Base-by-base conservation (phyloP, 2,329 filamentous ascomycete genomes). In the Fusarium sp. region DNA sequence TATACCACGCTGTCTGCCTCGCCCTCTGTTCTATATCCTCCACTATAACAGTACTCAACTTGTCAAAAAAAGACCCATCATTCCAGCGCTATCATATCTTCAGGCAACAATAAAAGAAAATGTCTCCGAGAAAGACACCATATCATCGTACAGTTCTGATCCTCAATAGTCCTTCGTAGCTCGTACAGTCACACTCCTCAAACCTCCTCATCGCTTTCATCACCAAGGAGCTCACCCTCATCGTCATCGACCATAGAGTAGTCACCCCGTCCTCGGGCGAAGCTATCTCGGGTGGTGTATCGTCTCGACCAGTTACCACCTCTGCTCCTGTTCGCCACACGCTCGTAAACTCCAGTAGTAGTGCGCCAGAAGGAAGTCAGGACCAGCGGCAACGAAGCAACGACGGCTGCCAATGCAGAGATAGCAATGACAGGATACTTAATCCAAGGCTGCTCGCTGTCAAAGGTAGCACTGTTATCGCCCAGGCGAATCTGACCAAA, bases 401-500 rank as follows among this genome's bases (percentile, higher is more conserved):
- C 81, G 9, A 90, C 82, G 2, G 90, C 89, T 4, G 87, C 88
- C 4, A 86, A 75, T 0, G 89, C 91, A 26, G 91, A 89, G 10
- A 92, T 81, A 18, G 87, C 88, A 50, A 93, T 88, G 53, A 98
- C 89, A 4, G 95, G 94, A 72, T 95, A 93, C 74, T 89, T 90
- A 76, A 99, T 86, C 84, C 92, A 92, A 2, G 91, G 88, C 44
- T 90, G 88, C 53, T 97, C 91, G 67, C 87, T 86, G 75, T 94
- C 89, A 66, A 94, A 78, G 23, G 75, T 78, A 62, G 75, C 74
- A 54, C 75, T 76, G 71, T 81, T 80, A 69, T 97, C 96, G 57
- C 96, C 96, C 15, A 99, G 88, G 23, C 93, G 88, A 77, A 99
- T 95, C 77, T 95, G 91, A 12, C 96, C 96, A 77, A 98, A 97